A percentile compares a stretch with the other conserved stretches of the same genome.
Evolutionary conservation across 768 basidiomycete species (phyloP).

Genomic region (Mycena vitilis): DNA sequence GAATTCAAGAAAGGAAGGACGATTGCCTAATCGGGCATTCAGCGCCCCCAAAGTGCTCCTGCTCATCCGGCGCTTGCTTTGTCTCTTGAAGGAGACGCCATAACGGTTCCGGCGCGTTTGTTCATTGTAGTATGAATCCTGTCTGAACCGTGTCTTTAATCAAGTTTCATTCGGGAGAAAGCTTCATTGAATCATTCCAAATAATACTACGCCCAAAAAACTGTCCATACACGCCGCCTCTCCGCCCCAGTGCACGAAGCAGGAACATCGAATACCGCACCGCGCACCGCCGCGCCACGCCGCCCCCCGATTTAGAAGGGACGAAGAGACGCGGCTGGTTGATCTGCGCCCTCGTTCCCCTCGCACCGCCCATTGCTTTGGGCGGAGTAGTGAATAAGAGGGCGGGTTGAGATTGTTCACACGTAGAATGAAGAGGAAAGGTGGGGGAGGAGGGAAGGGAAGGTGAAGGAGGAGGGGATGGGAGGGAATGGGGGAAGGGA

Average conservation of each 20-base stretch:
- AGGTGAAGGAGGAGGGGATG: not conserved
- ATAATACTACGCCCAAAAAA: not conserved
- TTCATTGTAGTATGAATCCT: too few relatives aligned
- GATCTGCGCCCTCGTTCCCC: slow-evolving; percentile 88
- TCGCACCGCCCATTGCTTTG: slow-evolving; percentile 65
- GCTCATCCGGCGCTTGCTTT: too few relatives aligned
- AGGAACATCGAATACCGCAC: not conserved
- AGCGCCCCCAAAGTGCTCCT: too few relatives aligned
- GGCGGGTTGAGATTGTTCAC: slow-evolving; percentile 53
- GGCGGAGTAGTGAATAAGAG: slow-evolving; percentile 83
- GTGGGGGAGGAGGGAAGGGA: not conserved
- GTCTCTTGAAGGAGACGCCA: too few relatives aligned
- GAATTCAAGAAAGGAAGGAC: too few relatives aligned
- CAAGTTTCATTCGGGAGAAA: too few relatives aligned
- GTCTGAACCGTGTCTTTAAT: too few relatives aligned
- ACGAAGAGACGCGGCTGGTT: slow-evolving; percentile 40
- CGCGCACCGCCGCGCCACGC: not conserved
- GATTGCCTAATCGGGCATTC: too few relatives aligned
- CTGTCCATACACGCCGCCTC: slow-evolving; percentile 4
- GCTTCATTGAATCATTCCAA: too few relatives aligned
- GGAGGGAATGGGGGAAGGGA: not conserved
- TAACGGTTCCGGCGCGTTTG: not conserved
- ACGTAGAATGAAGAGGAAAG: too few relatives aligned
- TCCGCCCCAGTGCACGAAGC: not conserved
- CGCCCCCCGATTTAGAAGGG: slow-evolving; percentile 17